Base-by-base conservation (phyloP, 1,284 basidiomycete species). In the Mrakiaceae sp. region DNA sequence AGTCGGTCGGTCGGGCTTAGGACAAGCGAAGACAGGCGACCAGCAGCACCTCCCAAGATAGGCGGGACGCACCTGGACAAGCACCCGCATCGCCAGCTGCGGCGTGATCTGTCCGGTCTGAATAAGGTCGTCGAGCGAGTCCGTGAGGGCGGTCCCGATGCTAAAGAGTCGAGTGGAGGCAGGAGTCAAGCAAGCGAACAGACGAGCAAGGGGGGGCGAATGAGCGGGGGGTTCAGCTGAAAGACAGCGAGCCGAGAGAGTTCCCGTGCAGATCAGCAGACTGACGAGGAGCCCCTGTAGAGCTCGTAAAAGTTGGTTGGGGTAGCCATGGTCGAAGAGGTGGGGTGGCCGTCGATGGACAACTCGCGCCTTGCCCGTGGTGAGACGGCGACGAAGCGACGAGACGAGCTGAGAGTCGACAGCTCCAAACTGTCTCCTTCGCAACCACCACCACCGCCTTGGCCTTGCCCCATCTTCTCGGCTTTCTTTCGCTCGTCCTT, bases 51-150 rank as follows among this genome's bases (percentile, higher is more conserved):
- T 27, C 1, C 27, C 27, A 27, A 53, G 50, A n/a, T 16, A 14
- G 8, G 8, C 9, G 12, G 53, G 16, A 74, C 81, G 60, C 68
- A 95, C 93, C 87, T 96, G 92, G 74, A 90, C 90, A 65, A 98
- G 78, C 7, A 98, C 92, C 74, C 95, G 90, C 88, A 98, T 93
- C 11, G 95, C 95, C 68, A 98, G 78, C 77, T 98, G 94, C 2
- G 96, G 95, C 27, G 94, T 96, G 71, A 98, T 98, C 66, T 91
- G 87, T 2, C 95, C 95, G 70, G 88, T 90, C 61, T 94, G 96
- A 73, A 98, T 98, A 68, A 98, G 84, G 79, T 98, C 95, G 78
- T 98, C 95, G 71, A 98, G 84, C 69, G 95, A 93, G 80, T 98
- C 95, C n/a, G 95, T 97, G 64, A 98, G 82, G 57, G 95, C 92